These are phyloP conservation scores for Xylaria sp. DNA, from an alignment of 2,329 filamentous ascomycete species.

Conservation along the genomic window DNA sequence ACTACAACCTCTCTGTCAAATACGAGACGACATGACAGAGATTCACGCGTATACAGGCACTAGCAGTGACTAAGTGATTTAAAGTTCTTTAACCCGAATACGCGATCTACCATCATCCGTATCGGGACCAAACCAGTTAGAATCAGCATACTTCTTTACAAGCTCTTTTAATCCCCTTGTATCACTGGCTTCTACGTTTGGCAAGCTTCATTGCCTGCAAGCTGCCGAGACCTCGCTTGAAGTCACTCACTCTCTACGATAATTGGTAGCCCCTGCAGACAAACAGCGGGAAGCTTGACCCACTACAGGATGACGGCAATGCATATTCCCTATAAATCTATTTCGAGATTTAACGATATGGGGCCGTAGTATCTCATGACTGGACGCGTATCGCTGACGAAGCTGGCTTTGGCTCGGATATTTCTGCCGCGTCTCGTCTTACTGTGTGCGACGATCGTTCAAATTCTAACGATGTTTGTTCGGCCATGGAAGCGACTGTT, in stretches of 20 bases:
- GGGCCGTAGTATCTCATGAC: neutral
- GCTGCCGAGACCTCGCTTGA: neutral
- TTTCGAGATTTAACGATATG: conserved; percentile 13
- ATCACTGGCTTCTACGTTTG: neutral
- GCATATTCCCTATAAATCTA: neutral
- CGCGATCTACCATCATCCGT: neutral
- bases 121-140: neutral
- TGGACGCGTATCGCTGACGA: conserved; percentile 4
- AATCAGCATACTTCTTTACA: neutral
- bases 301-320: neutral
- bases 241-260: neutral
- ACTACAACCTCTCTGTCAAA: neutral
- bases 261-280: neutral
- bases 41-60: too few relatives aligned
- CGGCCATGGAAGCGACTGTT: conserved; percentile 1
- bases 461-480: conserved; percentile 1
- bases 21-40: too few relatives aligned
- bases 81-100: neutral
- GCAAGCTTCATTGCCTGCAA: neutral
- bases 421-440: conserved; percentile 11
- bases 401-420: neutral
- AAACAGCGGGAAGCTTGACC: neutral
- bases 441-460: conserved; percentile 4
- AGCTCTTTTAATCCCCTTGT: neutral
- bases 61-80: neutral